Base-by-base conservation (phyloP, 176 grass and related monocot species). In the Ampelocalamus luodianensis region DNA sequence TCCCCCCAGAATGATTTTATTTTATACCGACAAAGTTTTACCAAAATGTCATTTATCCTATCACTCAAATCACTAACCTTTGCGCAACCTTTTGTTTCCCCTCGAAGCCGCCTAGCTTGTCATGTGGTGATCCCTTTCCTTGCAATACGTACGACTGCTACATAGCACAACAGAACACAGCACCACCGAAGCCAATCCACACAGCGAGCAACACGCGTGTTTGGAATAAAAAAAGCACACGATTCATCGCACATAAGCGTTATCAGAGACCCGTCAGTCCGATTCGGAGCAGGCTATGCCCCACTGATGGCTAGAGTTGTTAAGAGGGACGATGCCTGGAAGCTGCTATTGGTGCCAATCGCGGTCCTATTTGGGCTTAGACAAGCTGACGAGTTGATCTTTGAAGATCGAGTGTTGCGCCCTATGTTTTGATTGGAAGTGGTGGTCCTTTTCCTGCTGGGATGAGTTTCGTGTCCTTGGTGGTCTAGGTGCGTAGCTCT, bases 191-290 rank as follows among this genome's bases (percentile, higher is more conserved):
- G 64, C 66, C 44, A 51, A 72, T 64, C 29, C 55, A 22, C 32
- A 32, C 4, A 1, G 11, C 13, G 34, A 59, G 36, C 39, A 27
- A 46, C 58, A 44, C 56, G 22, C 76, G 37, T 62, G 58, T 18
- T 27, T 17, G 22, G 17, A 26, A 56, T 43, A 62, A 44, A 18
- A 54, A 61, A 16, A 3, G 26, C 5, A 24, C 37, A 20, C 0
- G 86, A 38, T 82, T 82, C 79, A 62, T 36, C 55, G 86, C 71
- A 82, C 51, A 67, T 38, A 59, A 44, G 79, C 71, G 18, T 16
- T 58, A 68, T 20, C 2, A 18, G 78, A 58, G 55, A 11, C 59
- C 58, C 60, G 42, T 86, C 75, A 53, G 29, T 86, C 76, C 77
- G 56, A 73, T 70, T 73, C 58, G 76, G 77, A 53, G 42, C 68